Percentiles rank a stretch among this genome's conserved stretches.
Evolutionary conservation across 176 grass and related monocot species (phyloP).

Genomic region (Oryza officinalis): DNA sequence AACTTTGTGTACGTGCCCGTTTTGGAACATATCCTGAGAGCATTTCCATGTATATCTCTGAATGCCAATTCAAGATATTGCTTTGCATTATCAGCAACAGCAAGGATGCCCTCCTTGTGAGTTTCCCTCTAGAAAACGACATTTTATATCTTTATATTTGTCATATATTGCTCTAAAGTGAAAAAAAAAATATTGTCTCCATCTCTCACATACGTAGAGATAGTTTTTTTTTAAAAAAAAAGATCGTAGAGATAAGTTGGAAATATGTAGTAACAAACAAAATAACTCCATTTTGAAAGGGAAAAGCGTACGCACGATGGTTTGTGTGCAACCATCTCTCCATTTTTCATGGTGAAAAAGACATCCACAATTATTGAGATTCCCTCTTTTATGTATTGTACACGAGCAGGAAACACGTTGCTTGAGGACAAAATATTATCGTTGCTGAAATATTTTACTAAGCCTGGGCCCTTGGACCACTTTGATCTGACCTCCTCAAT

Average conservation of each 20-base stretch:
- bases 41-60: background rate
- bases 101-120: slow-evolving; percentile 1
- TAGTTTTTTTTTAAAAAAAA: too few relatives aligned
- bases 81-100: slow-evolving; percentile 13
- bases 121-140: background rate
- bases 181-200: too few relatives aligned
- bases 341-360: slow-evolving; percentile 27
- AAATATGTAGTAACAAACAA: background rate
- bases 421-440: slow-evolving; percentile 16
- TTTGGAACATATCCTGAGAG: background rate
- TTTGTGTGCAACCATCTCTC: background rate
- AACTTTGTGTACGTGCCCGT: too few relatives aligned
- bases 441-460: background rate
- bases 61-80: background rate
- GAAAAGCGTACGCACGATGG: background rate
- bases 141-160: background rate
- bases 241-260: background rate
- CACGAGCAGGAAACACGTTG: slow-evolving; percentile 9
- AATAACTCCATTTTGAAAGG: background rate
- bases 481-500: background rate
- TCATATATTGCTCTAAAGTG: too few relatives aligned
- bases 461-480: background rate
- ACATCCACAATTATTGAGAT: slow-evolving; percentile 32
- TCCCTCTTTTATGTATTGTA: slow-evolving; percentile 7
- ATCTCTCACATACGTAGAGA: too few relatives aligned